Evolutionary conservation across 805 yeast species (phyloP).

Genomic region (Ogataea sp.): DNA sequence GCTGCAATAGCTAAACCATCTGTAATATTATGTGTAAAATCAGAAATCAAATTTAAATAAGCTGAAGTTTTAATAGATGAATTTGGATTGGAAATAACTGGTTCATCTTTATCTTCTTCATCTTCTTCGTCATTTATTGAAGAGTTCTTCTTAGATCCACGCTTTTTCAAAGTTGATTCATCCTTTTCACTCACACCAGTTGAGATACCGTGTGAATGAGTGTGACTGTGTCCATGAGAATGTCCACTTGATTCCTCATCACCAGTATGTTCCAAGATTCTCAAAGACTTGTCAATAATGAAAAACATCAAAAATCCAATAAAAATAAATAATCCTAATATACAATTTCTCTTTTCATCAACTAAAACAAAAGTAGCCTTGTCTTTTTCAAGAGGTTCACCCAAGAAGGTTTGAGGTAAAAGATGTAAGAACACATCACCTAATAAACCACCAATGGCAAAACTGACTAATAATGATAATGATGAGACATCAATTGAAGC

Average conservation of each 20-base stretch:
- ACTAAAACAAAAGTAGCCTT: slow-evolving; percentile 38
- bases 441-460: slow-evolving; percentile 69
- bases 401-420: slow-evolving; percentile 59
- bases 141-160: slow-evolving; percentile 10
- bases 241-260: slow-evolving; percentile 31
- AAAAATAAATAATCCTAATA: slow-evolving; percentile 48
- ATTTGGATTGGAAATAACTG: slow-evolving; percentile 26
- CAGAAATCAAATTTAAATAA: slow-evolving; percentile 59
- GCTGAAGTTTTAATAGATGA: slow-evolving; percentile 44
- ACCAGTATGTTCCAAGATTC: slow-evolving; percentile 37
- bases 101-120: slow-evolving; percentile 10
- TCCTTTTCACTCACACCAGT: slow-evolving; percentile 9
- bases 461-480: slow-evolving; percentile 50
- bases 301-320: slow-evolving; percentile 55
- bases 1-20: slow-evolving; percentile 74
- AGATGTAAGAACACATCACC: slow-evolving; percentile 72
- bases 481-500: slow-evolving; percentile 42
- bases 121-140: slow-evolving; percentile 16
- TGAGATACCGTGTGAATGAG: slow-evolving; percentile 12
- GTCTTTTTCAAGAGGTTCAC: slow-evolving; percentile 34
- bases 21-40: slow-evolving; percentile 65
- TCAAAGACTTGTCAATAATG: slow-evolving; percentile 50
- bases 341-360: slow-evolving; percentile 40
- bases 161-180: slow-evolving; percentile 8
- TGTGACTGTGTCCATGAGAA: slow-evolving; percentile 35